Conservation (phyloP, 352 stramenopile species). For the Globisporangium polare region DNA sequence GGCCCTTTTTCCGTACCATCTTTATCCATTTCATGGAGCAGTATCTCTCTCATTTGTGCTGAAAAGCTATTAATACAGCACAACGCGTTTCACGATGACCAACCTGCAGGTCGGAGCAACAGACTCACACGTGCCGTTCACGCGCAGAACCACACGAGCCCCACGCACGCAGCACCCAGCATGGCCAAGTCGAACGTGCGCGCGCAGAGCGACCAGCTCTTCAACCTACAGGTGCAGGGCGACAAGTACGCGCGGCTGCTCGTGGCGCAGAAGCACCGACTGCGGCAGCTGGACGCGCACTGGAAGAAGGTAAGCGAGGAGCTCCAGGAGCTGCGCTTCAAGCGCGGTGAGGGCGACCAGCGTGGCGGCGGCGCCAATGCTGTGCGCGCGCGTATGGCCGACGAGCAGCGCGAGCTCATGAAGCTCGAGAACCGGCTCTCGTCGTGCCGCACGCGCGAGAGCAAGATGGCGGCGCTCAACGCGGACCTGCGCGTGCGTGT, state of each 20-base stretch:
- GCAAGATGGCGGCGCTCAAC: constrained; percentile 67
- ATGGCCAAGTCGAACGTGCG: constrained; percentile 67
- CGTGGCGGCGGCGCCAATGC: constrained; percentile 66
- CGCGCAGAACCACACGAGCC: background rate
- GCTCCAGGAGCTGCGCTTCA: constrained; percentile 58
- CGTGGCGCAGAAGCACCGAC: constrained; percentile 66
- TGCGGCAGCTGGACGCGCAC: constrained; percentile 62
- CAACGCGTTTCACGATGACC: too few species aligned
- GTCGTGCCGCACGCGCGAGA: constrained; percentile 66
- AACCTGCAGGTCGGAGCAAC: background rate
- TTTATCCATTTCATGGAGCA: too few species aligned
- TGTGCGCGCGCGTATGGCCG: constrained; percentile 60
- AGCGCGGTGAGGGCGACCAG: constrained; percentile 68
- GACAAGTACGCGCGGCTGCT: constrained; percentile 76
- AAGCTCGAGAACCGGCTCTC: constrained; percentile 79
- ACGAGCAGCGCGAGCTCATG: constrained; percentile 72
- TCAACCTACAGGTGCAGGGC: constrained; percentile 76
- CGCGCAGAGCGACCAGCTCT: constrained; percentile 74
- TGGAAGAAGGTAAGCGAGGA: constrained; percentile 67
- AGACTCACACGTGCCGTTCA: too few species aligned
- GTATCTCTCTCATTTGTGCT: too few species aligned
- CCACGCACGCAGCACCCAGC: too few species aligned
- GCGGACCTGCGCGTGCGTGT: constrained; percentile 46
- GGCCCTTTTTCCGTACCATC: too few species aligned
- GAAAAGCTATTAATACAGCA: too few species aligned